Evolutionary conservation across 176 grass and related monocot genomes (phyloP).

Genomic region (Puya raimondii): DNA sequence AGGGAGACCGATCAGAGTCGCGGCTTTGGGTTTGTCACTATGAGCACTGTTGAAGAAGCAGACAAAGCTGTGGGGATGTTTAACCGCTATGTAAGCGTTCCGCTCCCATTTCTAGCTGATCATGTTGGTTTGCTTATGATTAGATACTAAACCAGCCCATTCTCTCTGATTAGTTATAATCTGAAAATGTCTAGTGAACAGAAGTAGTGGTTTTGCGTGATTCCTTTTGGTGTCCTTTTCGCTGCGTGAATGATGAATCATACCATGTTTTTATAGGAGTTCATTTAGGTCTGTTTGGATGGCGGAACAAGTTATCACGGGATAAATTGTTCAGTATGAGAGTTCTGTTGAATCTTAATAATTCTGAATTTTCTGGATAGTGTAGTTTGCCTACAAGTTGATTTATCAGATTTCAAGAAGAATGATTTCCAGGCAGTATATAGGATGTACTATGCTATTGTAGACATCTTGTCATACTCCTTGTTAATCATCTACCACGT

Average conservation of each 20-base stretch:
- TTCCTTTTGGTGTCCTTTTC: not conserved
- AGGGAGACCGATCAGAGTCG: slow-evolving; percentile 67
- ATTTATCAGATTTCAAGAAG: no score
- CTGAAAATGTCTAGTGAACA: not conserved
- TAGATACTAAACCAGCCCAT: not conserved
- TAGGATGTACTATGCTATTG: no score
- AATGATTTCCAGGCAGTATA: no score
- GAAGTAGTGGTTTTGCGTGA: not conserved
- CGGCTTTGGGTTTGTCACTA: slow-evolving; percentile 80
- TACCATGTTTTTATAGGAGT: not conserved
- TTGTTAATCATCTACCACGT: no score
- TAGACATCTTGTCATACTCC: no score
- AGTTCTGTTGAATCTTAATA: no score
- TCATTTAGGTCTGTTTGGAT: not conserved
- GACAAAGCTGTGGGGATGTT: slow-evolving; percentile 81
- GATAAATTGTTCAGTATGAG: no score
- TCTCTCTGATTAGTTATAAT: not conserved
- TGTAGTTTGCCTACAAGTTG: no score
- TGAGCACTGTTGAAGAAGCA: slow-evolving; percentile 80
- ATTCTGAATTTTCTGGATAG: no score
- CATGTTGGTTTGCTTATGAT: not conserved
- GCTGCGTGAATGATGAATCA: not conserved
- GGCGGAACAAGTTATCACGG: no score
- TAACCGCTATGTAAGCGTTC: slow-evolving; percentile 58
- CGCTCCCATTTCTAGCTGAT: not conserved